These are phyloP conservation scores for Lachancea thermotolerans DNA, from an alignment of 805 yeast genomes.

Conservation along the genomic window DNA sequence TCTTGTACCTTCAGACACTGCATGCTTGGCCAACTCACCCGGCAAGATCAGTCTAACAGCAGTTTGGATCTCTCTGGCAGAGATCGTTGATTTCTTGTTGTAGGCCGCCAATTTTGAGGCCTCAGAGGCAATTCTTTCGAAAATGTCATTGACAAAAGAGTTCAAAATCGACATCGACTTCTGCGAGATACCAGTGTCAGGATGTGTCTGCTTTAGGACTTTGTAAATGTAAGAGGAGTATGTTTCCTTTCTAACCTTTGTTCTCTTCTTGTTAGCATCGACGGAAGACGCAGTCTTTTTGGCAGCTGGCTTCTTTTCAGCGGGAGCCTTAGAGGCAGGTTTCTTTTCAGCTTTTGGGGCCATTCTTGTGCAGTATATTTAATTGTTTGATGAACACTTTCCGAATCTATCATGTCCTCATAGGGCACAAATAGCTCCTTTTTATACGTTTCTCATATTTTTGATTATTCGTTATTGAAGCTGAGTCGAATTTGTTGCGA, in stretches of 20 bases:
- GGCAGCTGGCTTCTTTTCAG: constrained; percentile 90
- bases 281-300: constrained; percentile 77
- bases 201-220: constrained; percentile 93
- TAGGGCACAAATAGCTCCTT: background rate
- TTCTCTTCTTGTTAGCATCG: constrained; percentile 76
- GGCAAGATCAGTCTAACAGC: constrained; percentile 93
- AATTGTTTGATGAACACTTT: background rate
- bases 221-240: constrained; percentile 94
- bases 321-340: constrained; percentile 91
- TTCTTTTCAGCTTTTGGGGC: constrained; percentile 60
- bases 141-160: constrained; percentile 91
- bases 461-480: background rate
- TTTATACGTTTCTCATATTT: background rate
- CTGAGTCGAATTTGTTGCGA: background rate
- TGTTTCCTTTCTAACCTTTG: constrained; percentile 90
- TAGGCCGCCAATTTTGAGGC: constrained; percentile 94
- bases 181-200: constrained; percentile 96
- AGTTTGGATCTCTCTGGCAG: constrained; percentile 94
- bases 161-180: constrained; percentile 96
- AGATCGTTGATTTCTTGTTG: constrained; percentile 92
- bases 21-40: constrained; percentile 94
- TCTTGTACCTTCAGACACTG: constrained; percentile 93
- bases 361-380: constrained; percentile 54
- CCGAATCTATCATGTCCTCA: no score
- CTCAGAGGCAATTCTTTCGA: constrained; percentile 91